Evolutionary conservation across 1,284 basidiomycete species (phyloP), one percentile per base, ranked within the genome.

Genomic region (Anthracocystis setariae): DNA sequence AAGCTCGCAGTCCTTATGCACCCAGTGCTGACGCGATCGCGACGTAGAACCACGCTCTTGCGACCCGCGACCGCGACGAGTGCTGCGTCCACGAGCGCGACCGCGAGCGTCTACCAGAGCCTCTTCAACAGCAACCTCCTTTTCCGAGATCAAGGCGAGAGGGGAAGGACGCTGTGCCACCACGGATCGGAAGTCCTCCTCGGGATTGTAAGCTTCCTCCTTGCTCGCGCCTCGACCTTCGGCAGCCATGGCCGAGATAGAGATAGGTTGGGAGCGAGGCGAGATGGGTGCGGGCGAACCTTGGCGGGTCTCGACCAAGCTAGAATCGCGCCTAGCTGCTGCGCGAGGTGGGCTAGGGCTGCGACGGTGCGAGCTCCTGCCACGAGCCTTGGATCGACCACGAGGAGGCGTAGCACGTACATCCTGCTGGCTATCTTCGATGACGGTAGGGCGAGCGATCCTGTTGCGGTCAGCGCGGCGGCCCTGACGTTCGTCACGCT

Each of bases 321-420:
- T 37, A 10, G 61, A 50, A 8, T 70, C 63, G 10, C 74, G 65
- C 38, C 74, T 44, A 17, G 74, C 74, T 10, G 66, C 72, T 8
- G 67, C 71, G 7, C 74, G 71, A 33, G 71, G 71, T 18, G 74
- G 74, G 51, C 67, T 71, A 5, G 64, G 72, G 49, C 74, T 76
- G 25, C 74, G 70, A 33, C 68, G 65, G 25, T 64, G 68, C 46
- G 70, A 73, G 51, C 74, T 70, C 40, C 69, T 62, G 12, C 72
- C 74, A 32, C 74, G 64, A 18, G 62, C 74, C 57, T 74, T 67
- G 46, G 74, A 76, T 59, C 74, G 66, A 37, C 74, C 74, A 21
- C 74, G 63, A 8, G 61, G 62, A 8, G 73, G 66, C 5, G 63
- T 73, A 15, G 60, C 58, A n/a, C 65, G 65, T 37, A 59, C 59